Evolutionary conservation across 169 alveolate genomes (phyloP).

Genomic region (Plasmodium adleri): DNA sequence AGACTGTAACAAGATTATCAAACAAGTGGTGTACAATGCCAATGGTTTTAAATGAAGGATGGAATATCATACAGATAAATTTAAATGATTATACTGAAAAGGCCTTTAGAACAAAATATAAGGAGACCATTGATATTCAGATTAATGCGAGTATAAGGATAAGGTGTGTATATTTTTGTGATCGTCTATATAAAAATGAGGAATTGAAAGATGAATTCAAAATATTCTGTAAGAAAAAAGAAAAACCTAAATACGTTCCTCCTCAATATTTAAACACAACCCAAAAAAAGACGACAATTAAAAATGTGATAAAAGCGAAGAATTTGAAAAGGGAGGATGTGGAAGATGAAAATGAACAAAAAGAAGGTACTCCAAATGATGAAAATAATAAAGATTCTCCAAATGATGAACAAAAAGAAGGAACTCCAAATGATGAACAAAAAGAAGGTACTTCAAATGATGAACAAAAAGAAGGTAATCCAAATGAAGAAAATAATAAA

Average conservation of each 20-base stretch:
- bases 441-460: not conserved
- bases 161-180: conserved; percentile 97
- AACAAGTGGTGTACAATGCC: conserved; percentile 93
- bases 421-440: not conserved
- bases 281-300: conserved; percentile 30
- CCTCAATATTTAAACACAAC: conserved; percentile 41
- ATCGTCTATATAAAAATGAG: conserved; percentile 92
- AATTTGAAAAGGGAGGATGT: conserved; percentile 8
- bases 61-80: conserved; percentile 97
- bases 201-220: conserved; percentile 83
- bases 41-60: conserved; percentile 97
- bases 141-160: conserved; percentile 97
- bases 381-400: too few relatives aligned
- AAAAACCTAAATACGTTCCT: conserved; percentile 36
- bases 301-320: conserved; percentile 14
- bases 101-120: conserved; percentile 97
- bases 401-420: not conserved
- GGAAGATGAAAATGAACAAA: not conserved
- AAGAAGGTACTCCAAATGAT: not conserved
- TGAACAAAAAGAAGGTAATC: not conserved
- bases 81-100: conserved; percentile 97
- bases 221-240: conserved; percentile 48
- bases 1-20: conserved; percentile 73
- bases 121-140: conserved; percentile 95
- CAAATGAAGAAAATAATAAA: not conserved